Percentiles rank a stretch among this genome's conserved stretches.
phyloP scores from a whole-genome alignment of 257 asterid genomes.

The Nicotiana otophora region DNA sequence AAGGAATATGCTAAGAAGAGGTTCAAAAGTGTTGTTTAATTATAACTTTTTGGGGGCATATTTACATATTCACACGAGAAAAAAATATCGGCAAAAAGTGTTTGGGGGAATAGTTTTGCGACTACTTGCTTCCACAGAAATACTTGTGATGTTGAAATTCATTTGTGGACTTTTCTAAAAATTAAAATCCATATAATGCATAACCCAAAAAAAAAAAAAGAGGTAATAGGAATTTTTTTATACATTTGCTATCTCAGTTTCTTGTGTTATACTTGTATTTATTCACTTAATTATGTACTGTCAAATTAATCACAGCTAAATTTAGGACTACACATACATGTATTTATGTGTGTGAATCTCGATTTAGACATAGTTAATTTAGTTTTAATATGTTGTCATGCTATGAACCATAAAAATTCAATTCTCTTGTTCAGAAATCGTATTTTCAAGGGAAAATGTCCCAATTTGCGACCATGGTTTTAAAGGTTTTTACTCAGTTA shows the following conservation, averaged over 20 bases:
- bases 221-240: too few relatives aligned
- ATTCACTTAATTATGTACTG: too few relatives aligned
- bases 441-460: too few relatives aligned
- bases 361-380: too few relatives aligned
- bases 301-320: too few relatives aligned
- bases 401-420: not conserved
- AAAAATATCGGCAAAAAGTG: not conserved
- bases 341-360: too few relatives aligned
- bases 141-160: not conserved
- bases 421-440: not conserved
- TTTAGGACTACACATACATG: too few relatives aligned
- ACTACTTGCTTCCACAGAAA: not conserved
- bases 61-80: slow-evolving; percentile 1
- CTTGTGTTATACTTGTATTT: not conserved
- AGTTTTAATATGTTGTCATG: too few relatives aligned
- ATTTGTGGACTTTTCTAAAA: not conserved
- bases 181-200: not conserved
- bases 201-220: too few relatives aligned
- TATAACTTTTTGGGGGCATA: not conserved
- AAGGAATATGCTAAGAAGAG: not conserved
- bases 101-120: not conserved
- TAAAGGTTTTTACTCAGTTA: too few relatives aligned
- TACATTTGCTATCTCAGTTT: not conserved
- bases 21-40: not conserved
- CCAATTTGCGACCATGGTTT: too few relatives aligned